These are phyloP conservation scores for Tranzscheliella williamsii DNA, from an alignment of 1,284 basidiomycete genomes.

Conservation along the genomic window DNA sequence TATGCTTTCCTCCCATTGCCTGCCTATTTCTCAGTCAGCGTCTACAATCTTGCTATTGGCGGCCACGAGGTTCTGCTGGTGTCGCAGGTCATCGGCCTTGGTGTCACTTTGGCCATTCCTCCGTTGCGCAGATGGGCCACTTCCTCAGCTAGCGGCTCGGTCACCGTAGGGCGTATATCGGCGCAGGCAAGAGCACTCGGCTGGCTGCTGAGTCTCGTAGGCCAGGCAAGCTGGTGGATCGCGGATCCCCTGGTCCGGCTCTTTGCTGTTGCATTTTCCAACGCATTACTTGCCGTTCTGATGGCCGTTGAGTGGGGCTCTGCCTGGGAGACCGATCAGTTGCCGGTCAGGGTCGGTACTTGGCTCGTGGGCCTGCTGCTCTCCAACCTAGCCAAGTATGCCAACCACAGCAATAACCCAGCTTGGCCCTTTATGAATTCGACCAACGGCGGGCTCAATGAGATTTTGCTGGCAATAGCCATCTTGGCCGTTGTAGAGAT, in stretches of 20 bases:
- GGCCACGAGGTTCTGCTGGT: constrained; percentile 53
- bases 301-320: constrained; percentile 47
- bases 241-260: constrained; percentile 30
- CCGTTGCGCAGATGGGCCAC: constrained; percentile 4
- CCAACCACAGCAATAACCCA: constrained; percentile 57
- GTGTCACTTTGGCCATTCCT: constrained; percentile 21
- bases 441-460: constrained; percentile 53
- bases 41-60: constrained; percentile 54
- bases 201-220: constrained; percentile 31
- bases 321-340: constrained; percentile 45
- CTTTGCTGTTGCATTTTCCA: constrained; percentile 29
- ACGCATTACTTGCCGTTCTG: constrained; percentile 29
- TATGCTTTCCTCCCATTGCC: not conserved
- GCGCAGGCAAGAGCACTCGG: constrained; percentile 14
- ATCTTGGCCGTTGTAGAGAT: constrained; percentile 20
- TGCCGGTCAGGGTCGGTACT: constrained; percentile 22
- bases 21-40: constrained; percentile 26
- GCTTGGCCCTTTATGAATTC: constrained; percentile 52
- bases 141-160: constrained; percentile 5
- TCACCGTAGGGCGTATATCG: constrained; percentile 20
- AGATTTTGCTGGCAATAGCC: constrained; percentile 29
- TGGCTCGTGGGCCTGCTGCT: constrained; percentile 52
- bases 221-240: constrained; percentile 40
- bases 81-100: constrained; percentile 42
- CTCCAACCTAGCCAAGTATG: constrained; percentile 48